These are phyloP conservation scores for Vigna hirtella DNA, from an alignment of 306 rosid genomes.

Conservation along the genomic window DNA sequence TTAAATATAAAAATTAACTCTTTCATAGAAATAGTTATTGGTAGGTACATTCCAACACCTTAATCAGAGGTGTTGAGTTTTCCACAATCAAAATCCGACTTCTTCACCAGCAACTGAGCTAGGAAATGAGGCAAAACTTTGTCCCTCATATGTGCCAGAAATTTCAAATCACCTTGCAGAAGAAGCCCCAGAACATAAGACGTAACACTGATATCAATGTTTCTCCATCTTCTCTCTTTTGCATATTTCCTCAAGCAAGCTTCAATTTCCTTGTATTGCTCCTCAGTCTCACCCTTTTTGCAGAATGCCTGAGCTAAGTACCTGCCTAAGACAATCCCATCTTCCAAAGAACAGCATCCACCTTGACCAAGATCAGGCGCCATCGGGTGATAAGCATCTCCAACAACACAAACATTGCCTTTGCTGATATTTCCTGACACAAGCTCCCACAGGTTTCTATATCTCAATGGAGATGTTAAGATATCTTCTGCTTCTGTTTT, in stretches of 20 bases:
- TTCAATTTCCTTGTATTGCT: conserved; percentile 50
- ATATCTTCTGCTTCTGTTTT: conserved; percentile 47
- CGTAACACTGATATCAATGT: conserved; percentile 49
- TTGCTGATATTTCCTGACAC: conserved; percentile 61
- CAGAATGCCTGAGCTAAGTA: conserved; percentile 56
- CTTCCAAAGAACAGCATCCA: conserved; percentile 65
- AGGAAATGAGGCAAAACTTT: conserved; percentile 50
- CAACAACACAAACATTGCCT: conserved; percentile 69
- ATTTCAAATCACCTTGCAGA: conserved; percentile 47
- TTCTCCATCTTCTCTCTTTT: conserved; percentile 67
- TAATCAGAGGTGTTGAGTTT: conserved; percentile 29
- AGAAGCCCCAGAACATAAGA: conserved; percentile 57
- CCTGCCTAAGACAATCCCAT: conserved; percentile 66
- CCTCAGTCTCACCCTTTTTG: conserved; percentile 37
- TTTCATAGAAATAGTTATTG: too few species aligned
- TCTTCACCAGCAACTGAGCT: conserved; percentile 33
- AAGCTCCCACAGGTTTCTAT: conserved; percentile 64
- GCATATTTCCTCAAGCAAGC: conserved; percentile 61
- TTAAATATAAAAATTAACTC: too few species aligned
- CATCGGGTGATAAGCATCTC: conserved; percentile 72
- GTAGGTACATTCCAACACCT: too few species aligned
- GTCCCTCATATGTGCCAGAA: conserved; percentile 56
- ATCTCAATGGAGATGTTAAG: conserved; percentile 49
- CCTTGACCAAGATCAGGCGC: conserved; percentile 71
- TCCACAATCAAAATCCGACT: conserved; percentile 66